A percentile compares a stretch with the other conserved stretches of the same genome.
Conservation (phyloP, 108 stramenopile genomes). For the Nitzschia palea region DNA sequence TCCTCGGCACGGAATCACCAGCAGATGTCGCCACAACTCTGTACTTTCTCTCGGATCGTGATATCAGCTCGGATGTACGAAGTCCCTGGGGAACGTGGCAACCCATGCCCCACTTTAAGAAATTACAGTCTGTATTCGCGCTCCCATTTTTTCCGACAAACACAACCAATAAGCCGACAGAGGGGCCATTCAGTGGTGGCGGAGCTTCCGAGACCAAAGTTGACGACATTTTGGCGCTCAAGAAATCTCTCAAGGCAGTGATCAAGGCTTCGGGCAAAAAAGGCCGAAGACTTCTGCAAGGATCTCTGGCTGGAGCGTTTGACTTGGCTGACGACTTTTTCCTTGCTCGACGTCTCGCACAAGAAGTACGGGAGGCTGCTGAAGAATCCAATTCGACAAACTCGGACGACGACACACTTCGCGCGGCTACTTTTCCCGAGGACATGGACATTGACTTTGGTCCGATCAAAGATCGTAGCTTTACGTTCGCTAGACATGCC, state of each 20-base stretch:
- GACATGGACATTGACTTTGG: constrained; percentile 61
- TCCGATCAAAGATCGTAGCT: neutral
- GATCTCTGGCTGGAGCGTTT: constrained; percentile 18
- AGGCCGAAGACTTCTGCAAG: neutral
- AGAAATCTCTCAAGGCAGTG: constrained; percentile 28
- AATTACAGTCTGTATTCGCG: constrained; percentile 34
- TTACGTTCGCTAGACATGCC: constrained; percentile 58
- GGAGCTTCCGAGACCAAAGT: constrained; percentile 54
- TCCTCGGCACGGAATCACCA: constrained; percentile 9
- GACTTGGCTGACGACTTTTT: constrained; percentile 29
- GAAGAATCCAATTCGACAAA: neutral
- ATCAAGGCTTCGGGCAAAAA: neutral
- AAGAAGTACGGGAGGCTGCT: neutral
- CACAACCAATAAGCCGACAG: constrained; percentile 20
- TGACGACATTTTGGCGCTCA: constrained; percentile 35
- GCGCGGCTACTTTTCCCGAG: constrained; percentile 18
- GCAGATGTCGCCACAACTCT: constrained; percentile 46
- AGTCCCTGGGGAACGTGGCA: constrained; percentile 72
- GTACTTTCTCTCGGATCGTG: constrained; percentile 68
- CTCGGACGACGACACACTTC: constrained; percentile 7
- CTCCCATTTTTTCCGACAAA: constrained; percentile 38
- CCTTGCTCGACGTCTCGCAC: neutral
- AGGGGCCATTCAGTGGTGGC: constrained; percentile 58
- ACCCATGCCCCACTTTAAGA: constrained; percentile 58
- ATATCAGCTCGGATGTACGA: constrained; percentile 49